Conservation (phyloP, 208 protist genomes). For the Phytomonas francai region DNA sequence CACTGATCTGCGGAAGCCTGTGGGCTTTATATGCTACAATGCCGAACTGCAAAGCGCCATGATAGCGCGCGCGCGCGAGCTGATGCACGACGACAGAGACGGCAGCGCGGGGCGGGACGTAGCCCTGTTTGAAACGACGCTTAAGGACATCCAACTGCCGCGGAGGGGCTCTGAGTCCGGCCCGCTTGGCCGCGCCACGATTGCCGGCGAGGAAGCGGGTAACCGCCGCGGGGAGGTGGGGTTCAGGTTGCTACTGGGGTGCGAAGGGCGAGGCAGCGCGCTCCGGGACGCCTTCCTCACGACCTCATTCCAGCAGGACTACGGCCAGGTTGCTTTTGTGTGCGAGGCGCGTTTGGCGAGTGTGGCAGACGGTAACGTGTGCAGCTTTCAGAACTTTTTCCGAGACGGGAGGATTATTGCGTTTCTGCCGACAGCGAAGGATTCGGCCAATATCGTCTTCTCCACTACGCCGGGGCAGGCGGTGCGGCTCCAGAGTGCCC, state of each 20-base stretch:
- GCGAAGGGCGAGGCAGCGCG: constrained; percentile 68
- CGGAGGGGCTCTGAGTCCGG: constrained; percentile 30
- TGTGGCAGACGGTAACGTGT: constrained; percentile 69
- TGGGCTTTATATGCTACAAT: constrained; percentile 82
- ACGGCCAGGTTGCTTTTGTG: constrained; percentile 75
- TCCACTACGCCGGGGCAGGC: constrained; percentile 65
- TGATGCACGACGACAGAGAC: not conserved
- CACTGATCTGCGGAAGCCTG: constrained; percentile 62
- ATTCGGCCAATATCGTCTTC: constrained; percentile 81
- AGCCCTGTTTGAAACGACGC: constrained; percentile 41
- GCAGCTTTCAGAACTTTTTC: constrained; percentile 87
- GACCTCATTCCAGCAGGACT: constrained; percentile 64
- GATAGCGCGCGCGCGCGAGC: constrained; percentile 41
- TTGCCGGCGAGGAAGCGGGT: constrained; percentile 1
- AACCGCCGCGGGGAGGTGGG: constrained; percentile 17
- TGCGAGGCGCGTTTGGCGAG: constrained; percentile 66
- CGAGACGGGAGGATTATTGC: constrained; percentile 78
- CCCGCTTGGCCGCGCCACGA: constrained; percentile 19
- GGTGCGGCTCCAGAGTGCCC: constrained; percentile 32
- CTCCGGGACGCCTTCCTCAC: constrained; percentile 59
- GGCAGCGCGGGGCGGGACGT: constrained; percentile 18
- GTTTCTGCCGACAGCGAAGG: constrained; percentile 64
- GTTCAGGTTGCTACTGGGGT: constrained; percentile 69
- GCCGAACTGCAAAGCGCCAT: constrained; percentile 57
- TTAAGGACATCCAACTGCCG: constrained; percentile 40